Conservation (phyloP, 768 basidiomycete species). For the Mrakia blollopis region DNA sequence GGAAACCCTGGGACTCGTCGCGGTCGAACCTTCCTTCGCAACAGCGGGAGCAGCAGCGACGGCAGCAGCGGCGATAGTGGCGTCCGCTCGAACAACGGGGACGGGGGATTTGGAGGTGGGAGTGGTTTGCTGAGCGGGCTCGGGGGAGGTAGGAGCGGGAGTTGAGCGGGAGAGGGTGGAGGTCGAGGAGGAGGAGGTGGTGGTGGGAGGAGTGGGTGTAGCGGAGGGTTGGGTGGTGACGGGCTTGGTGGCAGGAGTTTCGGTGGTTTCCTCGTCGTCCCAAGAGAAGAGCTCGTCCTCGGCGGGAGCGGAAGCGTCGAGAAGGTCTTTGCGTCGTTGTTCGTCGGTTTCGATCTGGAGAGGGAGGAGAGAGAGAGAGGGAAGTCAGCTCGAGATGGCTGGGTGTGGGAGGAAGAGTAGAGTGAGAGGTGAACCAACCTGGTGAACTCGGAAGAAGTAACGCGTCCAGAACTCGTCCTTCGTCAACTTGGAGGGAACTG, state of each 20-base stretch:
- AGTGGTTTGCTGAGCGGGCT: conserved; percentile 22
- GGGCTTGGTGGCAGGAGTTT: background rate
- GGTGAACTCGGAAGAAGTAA: conserved; percentile 82
- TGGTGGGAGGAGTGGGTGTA: conserved; percentile 16
- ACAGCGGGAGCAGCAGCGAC: conserved; percentile 7
- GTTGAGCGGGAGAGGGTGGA: background rate
- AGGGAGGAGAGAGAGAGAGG: conserved; percentile 20
- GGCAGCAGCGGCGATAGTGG: background rate
- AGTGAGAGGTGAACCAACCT: conserved; percentile 48
- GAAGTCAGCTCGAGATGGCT: background rate
- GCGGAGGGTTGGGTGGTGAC: background rate
- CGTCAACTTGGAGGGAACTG: conserved; percentile 65
- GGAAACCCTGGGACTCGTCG: conserved; percentile 39
- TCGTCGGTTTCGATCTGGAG: conserved; percentile 30
- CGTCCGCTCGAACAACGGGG: background rate
- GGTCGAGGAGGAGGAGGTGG: conserved; percentile 25
- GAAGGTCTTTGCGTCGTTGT: conserved; percentile 20
- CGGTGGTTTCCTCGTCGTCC: conserved; percentile 82
- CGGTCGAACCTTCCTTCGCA: conserved; percentile 33
- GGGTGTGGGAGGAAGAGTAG: background rate
- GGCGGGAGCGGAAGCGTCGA: conserved; percentile 51
- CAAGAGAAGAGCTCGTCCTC: conserved; percentile 77
- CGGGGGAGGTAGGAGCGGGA: conserved; percentile 1
- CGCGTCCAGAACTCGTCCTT: conserved; percentile 73
- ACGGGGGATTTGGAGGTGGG: conserved; percentile 2